Evolutionary conservation across 768 basidiomycete species (phyloP).

Genomic region (Tylopilus felleus): DNA sequence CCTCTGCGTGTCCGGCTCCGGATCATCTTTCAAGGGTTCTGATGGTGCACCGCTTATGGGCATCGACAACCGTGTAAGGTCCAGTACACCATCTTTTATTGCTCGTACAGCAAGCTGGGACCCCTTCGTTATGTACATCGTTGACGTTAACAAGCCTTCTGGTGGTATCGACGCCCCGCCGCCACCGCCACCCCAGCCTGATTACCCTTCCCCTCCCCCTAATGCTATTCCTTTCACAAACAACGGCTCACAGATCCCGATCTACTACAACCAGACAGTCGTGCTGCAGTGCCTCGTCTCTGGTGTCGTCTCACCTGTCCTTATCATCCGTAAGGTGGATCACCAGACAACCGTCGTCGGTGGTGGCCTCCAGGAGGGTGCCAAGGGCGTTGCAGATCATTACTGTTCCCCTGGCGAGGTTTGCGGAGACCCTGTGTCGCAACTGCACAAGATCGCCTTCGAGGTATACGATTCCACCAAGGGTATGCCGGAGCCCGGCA

Average conservation of each 20-base stretch:
- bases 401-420: slow-evolving; percentile 83
- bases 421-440: slow-evolving; percentile 91
- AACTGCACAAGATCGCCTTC: slow-evolving; percentile 93
- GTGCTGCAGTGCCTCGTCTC: slow-evolving; percentile 93
- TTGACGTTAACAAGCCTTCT: slow-evolving; percentile 83
- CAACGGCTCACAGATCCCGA: slow-evolving; percentile 81
- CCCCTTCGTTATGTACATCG: slow-evolving; percentile 96
- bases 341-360: slow-evolving; percentile 87
- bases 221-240: slow-evolving; percentile 85
- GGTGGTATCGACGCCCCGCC: slow-evolving; percentile 75
- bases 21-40: slow-evolving; percentile 89
- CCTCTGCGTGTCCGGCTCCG: slow-evolving; percentile 91
- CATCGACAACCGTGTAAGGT: slow-evolving; percentile 64
- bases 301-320: slow-evolving; percentile 87
- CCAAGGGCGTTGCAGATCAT: slow-evolving; percentile 79
- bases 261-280: slow-evolving; percentile 96
- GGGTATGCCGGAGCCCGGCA: slow-evolving; percentile 69
- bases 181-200: slow-evolving; percentile 78
- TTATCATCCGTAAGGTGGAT: slow-evolving; percentile 94
- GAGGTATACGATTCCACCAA: slow-evolving; percentile 79
- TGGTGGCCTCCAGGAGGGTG: slow-evolving; percentile 84
- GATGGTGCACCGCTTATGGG: slow-evolving; percentile 87
- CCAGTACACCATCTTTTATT: slow-evolving; percentile 82
- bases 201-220: slow-evolving; percentile 89
- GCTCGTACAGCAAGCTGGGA: slow-evolving; percentile 91